Percentiles rank a stretch among this genome's conserved stretches.
These are phyloP conservation scores for Penicillium sp. DNA, from an alignment of 2,329 filamentous ascomycete species.

Conservation along the genomic window DNA sequence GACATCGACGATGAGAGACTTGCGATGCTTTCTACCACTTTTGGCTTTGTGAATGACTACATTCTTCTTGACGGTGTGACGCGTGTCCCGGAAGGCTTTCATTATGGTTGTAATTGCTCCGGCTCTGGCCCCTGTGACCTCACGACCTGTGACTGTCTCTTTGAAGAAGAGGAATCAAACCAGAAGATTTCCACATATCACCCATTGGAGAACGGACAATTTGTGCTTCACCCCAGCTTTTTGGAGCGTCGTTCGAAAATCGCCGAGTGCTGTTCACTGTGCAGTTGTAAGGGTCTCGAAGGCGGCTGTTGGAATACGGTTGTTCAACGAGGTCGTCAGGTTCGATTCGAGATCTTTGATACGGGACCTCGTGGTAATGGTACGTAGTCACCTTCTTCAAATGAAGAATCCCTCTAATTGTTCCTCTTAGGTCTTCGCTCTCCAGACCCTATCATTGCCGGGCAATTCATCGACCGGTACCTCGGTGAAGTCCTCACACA, in stretches of 20 bases:
- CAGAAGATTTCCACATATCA: conserved; percentile 34
- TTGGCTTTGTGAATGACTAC: conserved; percentile 41
- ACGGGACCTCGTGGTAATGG: conserved; percentile 44
- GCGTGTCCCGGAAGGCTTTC: conserved; percentile 29
- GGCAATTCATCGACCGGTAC: conserved; percentile 49
- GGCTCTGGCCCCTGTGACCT: conserved; percentile 23
- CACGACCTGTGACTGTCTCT: conserved; percentile 29
- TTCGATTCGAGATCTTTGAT: conserved; percentile 45
- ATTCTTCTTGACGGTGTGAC: conserved; percentile 34
- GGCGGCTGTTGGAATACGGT: conserved; percentile 43
- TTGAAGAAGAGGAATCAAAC: conserved; percentile 30
- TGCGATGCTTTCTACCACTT: conserved; percentile 31
- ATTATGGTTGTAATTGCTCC: conserved; percentile 34
- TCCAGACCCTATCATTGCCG: conserved; percentile 34
- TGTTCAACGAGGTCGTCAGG: conserved; percentile 40
- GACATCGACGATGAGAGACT: conserved; percentile 16
- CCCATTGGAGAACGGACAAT: conserved; percentile 1
- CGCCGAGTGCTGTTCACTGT: conserved; percentile 42
- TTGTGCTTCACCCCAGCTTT: conserved; percentile 33
- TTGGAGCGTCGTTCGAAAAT: conserved; percentile 38
- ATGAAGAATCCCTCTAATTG: conserved; percentile 4
- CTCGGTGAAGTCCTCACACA: conserved; percentile 46
- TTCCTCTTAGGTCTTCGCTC: conserved; percentile 39
- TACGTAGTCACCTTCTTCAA: conserved; percentile 13
- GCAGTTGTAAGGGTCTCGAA: conserved; percentile 29